A percentile compares a stretch with the other conserved stretches of the same genome.
Conservation (phyloP, 805 yeast species). For the Metschnikowia vanudenii region DNA sequence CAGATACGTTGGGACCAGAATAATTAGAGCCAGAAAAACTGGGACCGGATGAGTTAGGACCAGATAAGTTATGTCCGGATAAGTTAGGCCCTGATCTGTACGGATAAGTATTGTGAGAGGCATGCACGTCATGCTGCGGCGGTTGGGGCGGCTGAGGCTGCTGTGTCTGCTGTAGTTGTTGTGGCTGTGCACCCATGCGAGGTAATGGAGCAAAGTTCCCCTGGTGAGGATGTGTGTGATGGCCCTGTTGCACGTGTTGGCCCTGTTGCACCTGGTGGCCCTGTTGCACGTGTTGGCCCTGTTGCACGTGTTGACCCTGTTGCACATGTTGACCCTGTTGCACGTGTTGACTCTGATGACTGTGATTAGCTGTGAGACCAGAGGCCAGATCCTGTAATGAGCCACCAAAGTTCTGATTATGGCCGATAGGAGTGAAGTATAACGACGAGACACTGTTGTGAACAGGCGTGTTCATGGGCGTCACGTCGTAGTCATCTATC, state of each 20-base stretch:
- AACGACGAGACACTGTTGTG: constrained; percentile 2
- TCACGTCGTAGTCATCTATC: constrained; percentile 16
- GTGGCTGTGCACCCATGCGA: not conserved
- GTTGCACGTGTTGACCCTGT: no score
- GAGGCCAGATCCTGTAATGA: constrained; percentile 9
- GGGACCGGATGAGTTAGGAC: no score
- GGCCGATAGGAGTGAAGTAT: constrained; percentile 19
- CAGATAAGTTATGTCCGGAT: not conserved
- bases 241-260: no score
- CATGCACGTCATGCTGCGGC: not conserved
- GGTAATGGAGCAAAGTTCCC: constrained; percentile 1
- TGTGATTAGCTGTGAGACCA: not conserved
- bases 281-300: no score
- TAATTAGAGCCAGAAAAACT: no score
- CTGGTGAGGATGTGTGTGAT: no score
- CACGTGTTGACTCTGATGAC: no score
- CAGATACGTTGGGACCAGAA: no score
- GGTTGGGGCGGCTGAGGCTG: no score
- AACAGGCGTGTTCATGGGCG: constrained; percentile 20
- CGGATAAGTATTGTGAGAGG: not conserved
- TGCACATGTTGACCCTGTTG: no score
- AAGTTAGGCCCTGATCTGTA: not conserved
- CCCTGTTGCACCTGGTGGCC: no score
- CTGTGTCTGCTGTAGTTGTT: no score
- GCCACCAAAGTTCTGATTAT: constrained; percentile 18